Conservation (phyloP, 495 filamentous ascomycete species). For the Neurospora sp. region DNA sequence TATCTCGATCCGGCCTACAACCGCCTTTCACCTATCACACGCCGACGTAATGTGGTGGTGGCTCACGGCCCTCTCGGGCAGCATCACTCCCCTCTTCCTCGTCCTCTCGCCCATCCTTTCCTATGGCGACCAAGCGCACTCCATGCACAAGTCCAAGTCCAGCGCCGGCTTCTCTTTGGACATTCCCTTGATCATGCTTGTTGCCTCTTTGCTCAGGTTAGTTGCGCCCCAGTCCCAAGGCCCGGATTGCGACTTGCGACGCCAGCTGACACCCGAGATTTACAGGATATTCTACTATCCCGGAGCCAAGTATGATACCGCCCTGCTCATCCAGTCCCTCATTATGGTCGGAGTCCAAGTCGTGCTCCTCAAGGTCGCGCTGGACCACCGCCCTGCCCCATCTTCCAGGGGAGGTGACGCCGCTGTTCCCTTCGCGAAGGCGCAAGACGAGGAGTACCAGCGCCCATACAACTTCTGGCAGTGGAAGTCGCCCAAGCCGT, state of each 20-base stretch:
- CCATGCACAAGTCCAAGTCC: slow-evolving; percentile 69
- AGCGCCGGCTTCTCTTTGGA: slow-evolving; percentile 82
- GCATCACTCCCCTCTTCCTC: slow-evolving; percentile 50
- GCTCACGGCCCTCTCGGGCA: slow-evolving; percentile 34
- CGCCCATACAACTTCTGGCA: slow-evolving; percentile 93
- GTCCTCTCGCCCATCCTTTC: slow-evolving; percentile 76
- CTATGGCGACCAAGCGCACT: slow-evolving; percentile 85
- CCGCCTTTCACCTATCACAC: neutral
- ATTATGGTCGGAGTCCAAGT: slow-evolving; percentile 81
- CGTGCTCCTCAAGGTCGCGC: slow-evolving; percentile 76
- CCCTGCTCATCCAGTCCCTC: slow-evolving; percentile 74
- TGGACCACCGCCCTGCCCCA: slow-evolving; percentile 71
- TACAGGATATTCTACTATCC: slow-evolving; percentile 87
- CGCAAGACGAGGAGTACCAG: slow-evolving; percentile 38
- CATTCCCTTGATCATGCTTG: slow-evolving; percentile 95
- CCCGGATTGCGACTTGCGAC: neutral
- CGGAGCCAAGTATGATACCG: slow-evolving; percentile 69
- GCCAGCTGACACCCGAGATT: slow-evolving; percentile 7
- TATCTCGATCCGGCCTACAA: neutral
- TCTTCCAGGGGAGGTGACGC: slow-evolving; percentile 46
- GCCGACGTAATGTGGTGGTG: slow-evolving; percentile 10
- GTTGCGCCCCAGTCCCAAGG: slow-evolving; percentile 9
- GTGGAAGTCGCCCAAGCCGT: slow-evolving; percentile 76
- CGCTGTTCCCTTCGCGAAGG: slow-evolving; percentile 44
- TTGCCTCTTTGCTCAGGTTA: slow-evolving; percentile 83